These are phyloP conservation scores for Globisporangium alternatum DNA, from an alignment of 352 stramenopile genomes.

Conservation along the genomic window DNA sequence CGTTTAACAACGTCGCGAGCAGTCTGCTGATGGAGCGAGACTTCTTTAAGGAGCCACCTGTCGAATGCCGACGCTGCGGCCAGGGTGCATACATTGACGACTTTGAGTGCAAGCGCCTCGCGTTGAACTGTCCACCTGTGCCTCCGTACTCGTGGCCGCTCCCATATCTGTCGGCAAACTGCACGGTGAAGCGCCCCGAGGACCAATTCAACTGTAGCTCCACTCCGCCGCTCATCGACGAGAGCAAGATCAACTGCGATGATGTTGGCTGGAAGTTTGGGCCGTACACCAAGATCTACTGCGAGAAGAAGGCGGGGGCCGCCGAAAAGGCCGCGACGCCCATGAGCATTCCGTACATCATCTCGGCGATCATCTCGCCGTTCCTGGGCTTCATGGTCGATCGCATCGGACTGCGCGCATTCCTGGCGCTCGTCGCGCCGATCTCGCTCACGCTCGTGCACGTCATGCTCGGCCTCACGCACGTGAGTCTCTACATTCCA, in stretches of 20 bases:
- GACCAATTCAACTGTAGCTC: conserved; percentile 64
- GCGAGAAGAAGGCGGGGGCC: conserved; percentile 57
- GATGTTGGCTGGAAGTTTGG: conserved; percentile 71
- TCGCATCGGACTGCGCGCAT: conserved; percentile 78
- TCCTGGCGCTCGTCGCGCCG: conserved; percentile 80
- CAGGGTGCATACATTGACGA: conserved; percentile 47
- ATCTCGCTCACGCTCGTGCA: conserved; percentile 87
- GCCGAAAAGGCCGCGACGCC: conserved; percentile 70
- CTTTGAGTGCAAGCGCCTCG: conserved; percentile 52
- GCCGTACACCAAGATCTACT: conserved; percentile 59
- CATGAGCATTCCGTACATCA: conserved; percentile 94
- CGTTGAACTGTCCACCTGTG: conserved; percentile 47
- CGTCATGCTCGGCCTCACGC: conserved; percentile 76
- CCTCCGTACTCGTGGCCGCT: conserved; percentile 77
- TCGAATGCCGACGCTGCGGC: conserved; percentile 49
- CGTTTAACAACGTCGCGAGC: conserved; percentile 93
- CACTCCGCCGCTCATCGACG: conserved; percentile 56
- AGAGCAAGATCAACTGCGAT: conserved; percentile 80
- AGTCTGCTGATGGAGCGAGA: conserved; percentile 91
- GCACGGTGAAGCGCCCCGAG: conserved; percentile 53
- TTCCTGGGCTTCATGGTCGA: conserved; percentile 92
- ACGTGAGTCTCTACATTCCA: conserved; percentile 75
- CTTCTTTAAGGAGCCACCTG: conserved; percentile 73
- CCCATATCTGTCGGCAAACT: conserved; percentile 64
- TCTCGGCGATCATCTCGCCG: conserved; percentile 88